A percentile compares a stretch with the other conserved stretches of the same genome.
phyloP scores from a whole-genome alignment of 2,329 filamentous ascomycete genomes.

The Fusarium nisikadoi region DNA sequence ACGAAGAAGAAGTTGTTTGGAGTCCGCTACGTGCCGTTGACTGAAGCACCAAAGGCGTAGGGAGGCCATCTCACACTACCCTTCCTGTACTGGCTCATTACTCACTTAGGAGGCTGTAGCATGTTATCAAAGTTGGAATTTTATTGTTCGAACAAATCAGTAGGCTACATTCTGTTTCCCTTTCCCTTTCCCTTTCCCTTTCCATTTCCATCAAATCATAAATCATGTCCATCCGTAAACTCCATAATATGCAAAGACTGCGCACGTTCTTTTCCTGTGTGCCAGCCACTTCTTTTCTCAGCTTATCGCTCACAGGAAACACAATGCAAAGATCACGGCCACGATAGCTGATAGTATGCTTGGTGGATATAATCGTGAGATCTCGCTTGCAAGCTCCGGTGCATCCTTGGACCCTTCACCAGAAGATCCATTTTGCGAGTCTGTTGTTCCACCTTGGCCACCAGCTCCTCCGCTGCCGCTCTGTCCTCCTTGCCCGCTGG shows the following conservation, averaged over 20 bases:
- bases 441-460: not conserved
- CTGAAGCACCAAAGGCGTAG: slow-evolving; percentile 67
- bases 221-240: not conserved
- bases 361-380: slow-evolving; percentile 14
- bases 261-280: not conserved
- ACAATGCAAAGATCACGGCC: slow-evolving; percentile 29
- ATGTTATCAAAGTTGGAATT: not conserved
- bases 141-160: not conserved
- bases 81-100: not conserved
- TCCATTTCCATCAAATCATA: not conserved
- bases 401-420: slow-evolving; percentile 1
- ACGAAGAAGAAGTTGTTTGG: slow-evolving; percentile 72
- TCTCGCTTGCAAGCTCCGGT: slow-evolving; percentile 19
- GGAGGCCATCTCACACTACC: not conserved
- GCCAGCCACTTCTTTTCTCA: not conserved
- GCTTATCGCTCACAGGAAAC: not conserved
- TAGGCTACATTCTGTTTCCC: not conserved
- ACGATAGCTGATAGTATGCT: slow-evolving; percentile 24
- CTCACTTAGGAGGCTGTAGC: not conserved
- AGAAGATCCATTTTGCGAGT: not conserved
- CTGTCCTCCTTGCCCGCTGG: not conserved
- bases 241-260: slow-evolving; percentile 1
- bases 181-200: not conserved
- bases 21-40: slow-evolving; percentile 81
- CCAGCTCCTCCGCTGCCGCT: not conserved